phyloP scores from a whole-genome alignment of 306 rosid species.

The Trifolium pratense region DNA sequence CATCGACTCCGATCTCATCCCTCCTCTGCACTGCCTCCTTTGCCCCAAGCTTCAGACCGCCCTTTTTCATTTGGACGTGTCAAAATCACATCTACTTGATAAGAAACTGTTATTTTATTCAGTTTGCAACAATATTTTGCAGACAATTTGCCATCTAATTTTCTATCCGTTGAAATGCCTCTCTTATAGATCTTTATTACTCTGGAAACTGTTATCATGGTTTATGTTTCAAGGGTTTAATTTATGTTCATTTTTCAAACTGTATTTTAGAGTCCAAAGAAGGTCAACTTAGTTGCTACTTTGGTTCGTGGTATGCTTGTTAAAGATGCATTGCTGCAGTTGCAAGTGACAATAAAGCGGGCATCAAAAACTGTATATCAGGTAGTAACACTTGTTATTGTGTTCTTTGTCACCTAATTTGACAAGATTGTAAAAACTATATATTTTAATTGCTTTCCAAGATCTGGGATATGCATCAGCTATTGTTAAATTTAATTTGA shows the following conservation, averaged over 20 bases:
- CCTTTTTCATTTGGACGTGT: neutral
- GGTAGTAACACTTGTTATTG: constrained; percentile 51
- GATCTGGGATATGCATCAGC: neutral
- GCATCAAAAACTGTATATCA: constrained; percentile 93
- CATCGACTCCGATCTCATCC: neutral
- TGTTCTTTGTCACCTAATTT: constrained; percentile 9
- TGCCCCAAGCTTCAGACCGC: neutral
- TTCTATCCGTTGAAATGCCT: constrained; percentile 17
- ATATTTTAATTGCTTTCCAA: constrained; percentile 15
- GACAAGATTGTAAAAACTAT: constrained; percentile 21
- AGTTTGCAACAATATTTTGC: constrained; percentile 8
- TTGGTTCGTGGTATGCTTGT: constrained; percentile 97
- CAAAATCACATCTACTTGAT: constrained; percentile 10
- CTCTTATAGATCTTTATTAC: constrained; percentile 22
- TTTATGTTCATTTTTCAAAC: constrained; percentile 25
- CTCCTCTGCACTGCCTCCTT: neutral
- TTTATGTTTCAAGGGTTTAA: constrained; percentile 6
- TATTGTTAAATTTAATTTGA: constrained; percentile 5
- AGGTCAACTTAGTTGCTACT: constrained; percentile 94
- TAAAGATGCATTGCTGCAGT: constrained; percentile 92
- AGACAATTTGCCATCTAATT: constrained; percentile 3
- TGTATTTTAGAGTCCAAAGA: constrained; percentile 84
- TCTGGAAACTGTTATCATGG: constrained; percentile 22
- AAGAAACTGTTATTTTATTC: constrained; percentile 16
- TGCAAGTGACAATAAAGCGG: constrained; percentile 86